Conservation (phyloP, 805 yeast genomes). For the Grigorovia humatica region DNA sequence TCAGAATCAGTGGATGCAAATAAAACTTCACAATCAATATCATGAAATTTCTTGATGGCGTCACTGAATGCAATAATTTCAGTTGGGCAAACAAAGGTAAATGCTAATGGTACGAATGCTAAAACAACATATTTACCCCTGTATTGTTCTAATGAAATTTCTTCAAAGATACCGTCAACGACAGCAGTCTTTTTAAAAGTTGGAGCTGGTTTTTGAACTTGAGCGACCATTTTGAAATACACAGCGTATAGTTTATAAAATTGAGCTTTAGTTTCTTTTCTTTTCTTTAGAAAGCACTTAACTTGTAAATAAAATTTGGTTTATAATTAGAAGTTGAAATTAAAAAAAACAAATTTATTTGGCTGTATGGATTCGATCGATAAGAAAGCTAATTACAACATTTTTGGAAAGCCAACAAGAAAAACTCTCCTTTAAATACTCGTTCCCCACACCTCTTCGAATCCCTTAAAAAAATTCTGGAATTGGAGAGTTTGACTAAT, state of each 20-base stretch:
- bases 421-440: not conserved
- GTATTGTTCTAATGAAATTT: constrained; percentile 86
- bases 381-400: no score
- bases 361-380: no score
- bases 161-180: constrained; percentile 92
- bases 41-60: constrained; percentile 82
- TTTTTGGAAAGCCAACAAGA: not conserved
- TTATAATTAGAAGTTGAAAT: no score
- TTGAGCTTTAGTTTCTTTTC: constrained; percentile 2
- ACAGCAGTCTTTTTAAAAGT: constrained; percentile 94
- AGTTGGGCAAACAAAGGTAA: constrained; percentile 99
- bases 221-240: constrained; percentile 67
- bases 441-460: not conserved
- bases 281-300: not conserved
- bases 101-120: constrained; percentile 97
- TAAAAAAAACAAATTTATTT: no score
- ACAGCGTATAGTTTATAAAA: no score
- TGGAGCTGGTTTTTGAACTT: constrained; percentile 95
- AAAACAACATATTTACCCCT: constrained; percentile 96
- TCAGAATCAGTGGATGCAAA: constrained; percentile 98
- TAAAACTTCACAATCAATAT: constrained; percentile 76
- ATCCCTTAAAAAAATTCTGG: not conserved
- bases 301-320: no score
- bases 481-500: not conserved
- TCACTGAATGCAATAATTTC: constrained; percentile 98